phyloP scores from a whole-genome alignment of 2,329 filamentous ascomycete genomes.

The Helicocarpus griseus region DNA sequence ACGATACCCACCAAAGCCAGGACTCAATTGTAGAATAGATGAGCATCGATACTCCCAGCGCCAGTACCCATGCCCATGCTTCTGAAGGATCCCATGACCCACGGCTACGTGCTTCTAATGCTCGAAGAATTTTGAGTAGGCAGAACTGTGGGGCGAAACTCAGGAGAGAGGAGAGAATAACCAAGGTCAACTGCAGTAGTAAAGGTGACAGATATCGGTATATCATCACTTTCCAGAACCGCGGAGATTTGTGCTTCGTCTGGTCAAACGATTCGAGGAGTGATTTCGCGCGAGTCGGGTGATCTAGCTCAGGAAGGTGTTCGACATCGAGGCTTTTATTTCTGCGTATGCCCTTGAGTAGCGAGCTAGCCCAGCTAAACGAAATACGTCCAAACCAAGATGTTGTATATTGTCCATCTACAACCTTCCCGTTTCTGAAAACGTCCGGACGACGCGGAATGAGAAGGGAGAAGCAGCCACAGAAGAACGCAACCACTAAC shows the following conservation, averaged over 20 bases:
- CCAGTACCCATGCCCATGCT: slow-evolving; percentile 60
- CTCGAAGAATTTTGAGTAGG: slow-evolving; percentile 54
- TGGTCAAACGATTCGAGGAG: slow-evolving; percentile 41
- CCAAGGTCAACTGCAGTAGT: slow-evolving; percentile 49
- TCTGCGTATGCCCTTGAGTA: slow-evolving; percentile 47
- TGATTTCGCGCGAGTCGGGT: slow-evolving; percentile 43
- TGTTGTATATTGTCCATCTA: slow-evolving; percentile 55
- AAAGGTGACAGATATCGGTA: slow-evolving; percentile 49
- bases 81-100: slow-evolving; percentile 41
- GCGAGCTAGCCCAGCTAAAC: slow-evolving; percentile 52
- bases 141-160: slow-evolving; percentile 62
- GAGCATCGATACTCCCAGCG: slow-evolving; percentile 52
- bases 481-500: slow-evolving; percentile 26
- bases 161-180: slow-evolving; percentile 45
- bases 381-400: slow-evolving; percentile 54
- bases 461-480: slow-evolving; percentile 42
- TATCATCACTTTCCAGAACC: slow-evolving; percentile 53
- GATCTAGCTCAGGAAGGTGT: slow-evolving; percentile 54
- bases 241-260: slow-evolving; percentile 21
- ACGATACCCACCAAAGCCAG: slow-evolving; percentile 58
- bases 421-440: slow-evolving; percentile 46
- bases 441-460: slow-evolving; percentile 61
- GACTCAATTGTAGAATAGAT: slow-evolving; percentile 50
- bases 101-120: slow-evolving; percentile 48
- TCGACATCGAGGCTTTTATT: slow-evolving; percentile 52